Percentiles rank a stretch among this genome's conserved stretches.
Conservation (phyloP, 495 filamentous ascomycete species). For the Oidiodendron maius region DNA sequence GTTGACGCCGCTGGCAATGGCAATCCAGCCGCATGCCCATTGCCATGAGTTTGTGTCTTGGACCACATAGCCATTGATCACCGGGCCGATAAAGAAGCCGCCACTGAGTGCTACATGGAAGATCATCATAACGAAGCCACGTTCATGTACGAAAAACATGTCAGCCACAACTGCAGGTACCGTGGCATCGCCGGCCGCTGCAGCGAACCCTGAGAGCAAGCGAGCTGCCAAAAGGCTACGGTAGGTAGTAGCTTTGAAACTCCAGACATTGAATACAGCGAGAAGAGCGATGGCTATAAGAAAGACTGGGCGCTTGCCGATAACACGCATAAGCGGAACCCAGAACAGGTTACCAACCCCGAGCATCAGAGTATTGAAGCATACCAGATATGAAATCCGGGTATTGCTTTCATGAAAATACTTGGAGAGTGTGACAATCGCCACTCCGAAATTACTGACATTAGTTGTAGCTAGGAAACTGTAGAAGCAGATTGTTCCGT, state of each 20-base stretch:
- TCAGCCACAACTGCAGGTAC: slow-evolving; percentile 36
- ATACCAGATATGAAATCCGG: slow-evolving; percentile 21
- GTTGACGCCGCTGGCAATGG: slow-evolving; percentile 26
- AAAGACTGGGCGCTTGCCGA: slow-evolving; percentile 31
- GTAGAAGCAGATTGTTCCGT: slow-evolving; percentile 9
- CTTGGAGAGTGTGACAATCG: not conserved
- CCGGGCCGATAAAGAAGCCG: slow-evolving; percentile 33
- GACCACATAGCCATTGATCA: slow-evolving; percentile 34
- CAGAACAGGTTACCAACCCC: slow-evolving; percentile 26
- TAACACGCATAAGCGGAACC: slow-evolving; percentile 25
- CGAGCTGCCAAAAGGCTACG: slow-evolving; percentile 29
- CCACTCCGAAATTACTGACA: not conserved
- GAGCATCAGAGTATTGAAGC: slow-evolving; percentile 1
- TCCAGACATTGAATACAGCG: slow-evolving; percentile 28
- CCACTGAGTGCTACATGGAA: slow-evolving; percentile 1
- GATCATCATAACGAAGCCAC: slow-evolving; percentile 28
- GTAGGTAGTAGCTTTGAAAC: slow-evolving; percentile 25
- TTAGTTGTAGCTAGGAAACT: slow-evolving; percentile 23
- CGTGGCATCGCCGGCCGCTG: slow-evolving; percentile 28
- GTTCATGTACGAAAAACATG: slow-evolving; percentile 36
- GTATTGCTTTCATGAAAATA: not conserved
- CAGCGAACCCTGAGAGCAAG: slow-evolving; percentile 30
- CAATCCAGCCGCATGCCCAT: slow-evolving; percentile 32
- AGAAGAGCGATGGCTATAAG: slow-evolving; percentile 28
- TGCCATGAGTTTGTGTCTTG: slow-evolving; percentile 32